A percentile compares a stretch with the other conserved stretches of the same genome.
These are phyloP conservation scores for Aspergillus intermedius DNA, from an alignment of 2,329 filamentous ascomycete genomes.

Conservation along the genomic window DNA sequence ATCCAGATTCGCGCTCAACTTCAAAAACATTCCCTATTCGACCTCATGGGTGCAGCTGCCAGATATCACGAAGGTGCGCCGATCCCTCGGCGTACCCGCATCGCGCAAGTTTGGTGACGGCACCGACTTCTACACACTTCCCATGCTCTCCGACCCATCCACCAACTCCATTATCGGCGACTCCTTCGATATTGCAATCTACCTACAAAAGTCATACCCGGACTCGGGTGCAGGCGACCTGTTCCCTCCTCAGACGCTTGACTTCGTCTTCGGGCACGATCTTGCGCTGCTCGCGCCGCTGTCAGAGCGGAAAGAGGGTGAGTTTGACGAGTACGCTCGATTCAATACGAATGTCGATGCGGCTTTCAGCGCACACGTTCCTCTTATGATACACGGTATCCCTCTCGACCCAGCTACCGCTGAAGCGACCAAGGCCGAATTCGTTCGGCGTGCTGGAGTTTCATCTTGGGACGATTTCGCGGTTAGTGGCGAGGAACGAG, in stretches of 20 bases:
- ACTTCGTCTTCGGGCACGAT: slow-evolving; percentile 32
- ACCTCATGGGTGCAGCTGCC: slow-evolving; percentile 50
- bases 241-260: slow-evolving; percentile 42
- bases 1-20: slow-evolving; percentile 45
- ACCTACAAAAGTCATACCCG: slow-evolving; percentile 51
- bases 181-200: slow-evolving; percentile 59
- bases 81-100: slow-evolving; percentile 41
- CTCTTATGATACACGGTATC: slow-evolving; percentile 37
- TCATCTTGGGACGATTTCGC: slow-evolving; percentile 35
- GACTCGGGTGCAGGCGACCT: slow-evolving; percentile 41
- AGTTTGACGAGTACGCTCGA: slow-evolving; percentile 35
- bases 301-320: slow-evolving; percentile 21
- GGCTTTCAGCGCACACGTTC: slow-evolving; percentile 44
- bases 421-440: slow-evolving; percentile 42
- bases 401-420: slow-evolving; percentile 48
- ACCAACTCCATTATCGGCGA: slow-evolving; percentile 48
- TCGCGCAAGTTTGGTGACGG: slow-evolving; percentile 53
- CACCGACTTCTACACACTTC: slow-evolving; percentile 54
- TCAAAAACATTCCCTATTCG: slow-evolving; percentile 43
- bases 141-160: slow-evolving; percentile 46
- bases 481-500: slow-evolving; percentile 35
- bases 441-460: slow-evolving; percentile 43
- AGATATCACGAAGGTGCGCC: slow-evolving; percentile 47
- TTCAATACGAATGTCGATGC: slow-evolving; percentile 52
- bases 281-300: slow-evolving; percentile 33